phyloP scores from a whole-genome alignment of 164 flowering plant genomes.

The Dillenia turbinata region DNA sequence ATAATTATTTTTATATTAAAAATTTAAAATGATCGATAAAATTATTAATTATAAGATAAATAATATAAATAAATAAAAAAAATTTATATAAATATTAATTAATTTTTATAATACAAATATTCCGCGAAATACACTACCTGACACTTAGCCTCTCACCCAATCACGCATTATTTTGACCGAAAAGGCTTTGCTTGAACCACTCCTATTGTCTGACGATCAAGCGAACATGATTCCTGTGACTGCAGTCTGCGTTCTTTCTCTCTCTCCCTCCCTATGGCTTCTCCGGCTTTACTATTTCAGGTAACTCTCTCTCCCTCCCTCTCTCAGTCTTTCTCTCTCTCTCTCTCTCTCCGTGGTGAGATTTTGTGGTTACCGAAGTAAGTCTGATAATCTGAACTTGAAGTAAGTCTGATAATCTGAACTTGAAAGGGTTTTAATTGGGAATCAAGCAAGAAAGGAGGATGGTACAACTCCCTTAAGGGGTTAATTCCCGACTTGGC shows the following conservation, averaged over 20 bases:
- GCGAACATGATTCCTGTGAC: slow-evolving; percentile 7
- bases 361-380: not conserved
- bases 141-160: not conserved
- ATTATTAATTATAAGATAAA: too few relatives aligned
- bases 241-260: slow-evolving; percentile 5
- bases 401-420: not conserved
- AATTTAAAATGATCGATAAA: too few relatives aligned
- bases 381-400: too few relatives aligned
- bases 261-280: slow-evolving; percentile 11
- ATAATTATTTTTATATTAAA: too few relatives aligned
- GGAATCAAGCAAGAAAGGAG: slow-evolving; percentile 62
- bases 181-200: too few relatives aligned
- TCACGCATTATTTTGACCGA: not conserved
- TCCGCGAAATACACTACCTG: not conserved
- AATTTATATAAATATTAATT: too few relatives aligned
- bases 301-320: not conserved
- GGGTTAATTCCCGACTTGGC: slow-evolving; percentile 39
- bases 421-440: slow-evolving; percentile 64
- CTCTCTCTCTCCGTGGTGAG: not conserved
- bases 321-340: not conserved
- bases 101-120: too few relatives aligned
- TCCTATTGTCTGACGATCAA: not conserved
- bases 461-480: slow-evolving; percentile 56
- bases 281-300: slow-evolving; percentile 19
- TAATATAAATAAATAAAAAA: too few relatives aligned